Evolutionary conservation across 1,284 basidiomycete genomes (phyloP).

Genomic region (Marasmius sp.): DNA sequence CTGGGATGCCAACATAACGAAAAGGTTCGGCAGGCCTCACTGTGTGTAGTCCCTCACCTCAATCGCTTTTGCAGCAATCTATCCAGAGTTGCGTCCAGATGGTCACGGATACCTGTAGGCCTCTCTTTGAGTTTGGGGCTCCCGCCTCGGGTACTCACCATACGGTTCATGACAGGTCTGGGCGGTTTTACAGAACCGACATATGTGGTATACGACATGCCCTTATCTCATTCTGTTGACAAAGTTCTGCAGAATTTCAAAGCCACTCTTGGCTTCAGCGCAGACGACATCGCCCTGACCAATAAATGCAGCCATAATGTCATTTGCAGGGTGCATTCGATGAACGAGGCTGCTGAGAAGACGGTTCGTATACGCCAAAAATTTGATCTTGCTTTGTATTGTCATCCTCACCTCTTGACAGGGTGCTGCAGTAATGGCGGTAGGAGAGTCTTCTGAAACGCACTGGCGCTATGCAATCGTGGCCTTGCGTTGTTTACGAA

Average conservation of each 20-base stretch:
- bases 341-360: slow-evolving; percentile 40
- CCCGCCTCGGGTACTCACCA: neutral
- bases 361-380: slow-evolving; percentile 39
- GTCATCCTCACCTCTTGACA: slow-evolving; percentile 18
- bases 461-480: slow-evolving; percentile 87
- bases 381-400: neutral
- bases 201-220: slow-evolving; percentile 52
- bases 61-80: slow-evolving; percentile 47
- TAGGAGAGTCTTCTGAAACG: slow-evolving; percentile 58
- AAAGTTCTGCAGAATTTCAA: slow-evolving; percentile 38
- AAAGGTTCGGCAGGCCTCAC: slow-evolving; percentile 42
- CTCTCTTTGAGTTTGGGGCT: neutral
- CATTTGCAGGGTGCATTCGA: slow-evolving; percentile 38
- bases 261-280: slow-evolving; percentile 28
- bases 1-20: slow-evolving; percentile 70
- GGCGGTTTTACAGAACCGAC: slow-evolving; percentile 61
- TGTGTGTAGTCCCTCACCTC: neutral
- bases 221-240: slow-evolving; percentile 39
- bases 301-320: slow-evolving; percentile 45
- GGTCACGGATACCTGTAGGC: slow-evolving; percentile 63
- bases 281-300: slow-evolving; percentile 39
- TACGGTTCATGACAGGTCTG: slow-evolving; percentile 41
- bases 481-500: slow-evolving; percentile 72
- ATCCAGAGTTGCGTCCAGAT: slow-evolving; percentile 64
- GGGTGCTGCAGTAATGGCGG: slow-evolving; percentile 45